Percentiles rank a stretch among this genome's conserved stretches.
Conservation (phyloP, 177 flowering plant genomes). For the Vitis hybrid region DNA sequence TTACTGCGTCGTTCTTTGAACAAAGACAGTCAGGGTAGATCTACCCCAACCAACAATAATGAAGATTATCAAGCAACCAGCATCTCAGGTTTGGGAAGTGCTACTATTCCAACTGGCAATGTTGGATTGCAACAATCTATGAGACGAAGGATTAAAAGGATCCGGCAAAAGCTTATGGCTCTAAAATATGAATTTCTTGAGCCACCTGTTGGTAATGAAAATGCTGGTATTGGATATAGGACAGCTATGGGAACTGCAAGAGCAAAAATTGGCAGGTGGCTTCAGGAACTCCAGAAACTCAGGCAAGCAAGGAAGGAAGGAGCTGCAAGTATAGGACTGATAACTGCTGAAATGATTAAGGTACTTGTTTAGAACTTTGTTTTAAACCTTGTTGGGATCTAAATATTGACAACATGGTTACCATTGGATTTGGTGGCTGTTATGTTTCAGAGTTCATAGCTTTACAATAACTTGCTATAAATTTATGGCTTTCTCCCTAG, state of each 20-base stretch:
- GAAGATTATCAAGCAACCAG: slow-evolving; percentile 57
- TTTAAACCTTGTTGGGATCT: neutral
- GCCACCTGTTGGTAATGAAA: slow-evolving; percentile 62
- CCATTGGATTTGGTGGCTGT: too few species aligned
- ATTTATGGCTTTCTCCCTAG: neutral
- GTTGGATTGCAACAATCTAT: slow-evolving; percentile 51
- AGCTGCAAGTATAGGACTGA: slow-evolving; percentile 78
- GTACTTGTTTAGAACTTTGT: slow-evolving; percentile 28
- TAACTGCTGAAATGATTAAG: slow-evolving; percentile 84
- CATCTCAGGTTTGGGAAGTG: slow-evolving; percentile 27
- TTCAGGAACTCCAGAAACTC: slow-evolving; percentile 87
- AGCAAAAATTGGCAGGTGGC: slow-evolving; percentile 86
- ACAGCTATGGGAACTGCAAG: slow-evolving; percentile 79
- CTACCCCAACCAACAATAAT: slow-evolving; percentile 32
- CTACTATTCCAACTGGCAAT: slow-evolving; percentile 37
- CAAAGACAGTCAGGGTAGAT: slow-evolving; percentile 63
- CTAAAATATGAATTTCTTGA: slow-evolving; percentile 76
- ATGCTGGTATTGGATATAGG: slow-evolving; percentile 73
- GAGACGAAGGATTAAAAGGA: slow-evolving; percentile 79
- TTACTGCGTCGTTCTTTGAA: slow-evolving; percentile 56
- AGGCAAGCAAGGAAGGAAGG: slow-evolving; percentile 97
- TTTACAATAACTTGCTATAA: neutral
- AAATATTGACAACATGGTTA: neutral
- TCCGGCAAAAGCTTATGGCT: slow-evolving; percentile 91
- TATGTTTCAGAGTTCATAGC: too few species aligned